Conservation (phyloP, 176 grass and related monocot genomes). For the Stipa capillata region DNA sequence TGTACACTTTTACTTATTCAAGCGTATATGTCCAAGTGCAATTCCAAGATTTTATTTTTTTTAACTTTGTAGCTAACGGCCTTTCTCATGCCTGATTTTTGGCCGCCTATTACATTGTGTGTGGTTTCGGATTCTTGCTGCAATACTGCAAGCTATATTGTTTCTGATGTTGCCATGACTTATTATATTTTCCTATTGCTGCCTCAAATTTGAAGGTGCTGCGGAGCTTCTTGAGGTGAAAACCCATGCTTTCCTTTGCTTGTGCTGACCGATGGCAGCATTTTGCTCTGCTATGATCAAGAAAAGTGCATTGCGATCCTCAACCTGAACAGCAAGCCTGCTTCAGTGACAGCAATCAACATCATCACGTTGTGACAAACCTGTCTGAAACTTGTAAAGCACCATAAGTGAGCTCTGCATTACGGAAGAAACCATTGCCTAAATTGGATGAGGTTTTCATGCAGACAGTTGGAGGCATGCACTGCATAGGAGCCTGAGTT, state of each 20-base stretch:
- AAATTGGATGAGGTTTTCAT: not conserved
- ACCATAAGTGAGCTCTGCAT: not conserved
- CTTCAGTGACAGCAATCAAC: not conserved
- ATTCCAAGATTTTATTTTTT: not conserved
- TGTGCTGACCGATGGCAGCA: not conserved
- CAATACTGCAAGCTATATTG: not conserved
- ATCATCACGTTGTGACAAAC: not conserved
- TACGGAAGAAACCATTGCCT: not conserved
- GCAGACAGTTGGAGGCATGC: not conserved
- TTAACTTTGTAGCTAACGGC: not conserved
- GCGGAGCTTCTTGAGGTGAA: slow-evolving; percentile 37
- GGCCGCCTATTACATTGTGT: not conserved
- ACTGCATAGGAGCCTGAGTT: not conserved
- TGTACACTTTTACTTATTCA: not conserved
- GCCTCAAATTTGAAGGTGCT: slow-evolving; percentile 40
- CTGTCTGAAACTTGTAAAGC: not conserved
- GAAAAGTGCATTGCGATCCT: not conserved
- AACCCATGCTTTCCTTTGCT: not conserved
- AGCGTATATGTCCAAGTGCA: not conserved
- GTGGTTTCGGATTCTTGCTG: not conserved
- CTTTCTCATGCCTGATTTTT: not conserved
- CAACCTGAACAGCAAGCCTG: not conserved
- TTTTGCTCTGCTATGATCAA: not conserved
- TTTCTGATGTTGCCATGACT: not conserved
- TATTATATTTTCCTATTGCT: not conserved